Evolutionary conservation across 2,329 filamentous ascomycete species (phyloP), one percentile per base, ranked within the genome.

Genomic region (Paecilomyces formosus): DNA sequence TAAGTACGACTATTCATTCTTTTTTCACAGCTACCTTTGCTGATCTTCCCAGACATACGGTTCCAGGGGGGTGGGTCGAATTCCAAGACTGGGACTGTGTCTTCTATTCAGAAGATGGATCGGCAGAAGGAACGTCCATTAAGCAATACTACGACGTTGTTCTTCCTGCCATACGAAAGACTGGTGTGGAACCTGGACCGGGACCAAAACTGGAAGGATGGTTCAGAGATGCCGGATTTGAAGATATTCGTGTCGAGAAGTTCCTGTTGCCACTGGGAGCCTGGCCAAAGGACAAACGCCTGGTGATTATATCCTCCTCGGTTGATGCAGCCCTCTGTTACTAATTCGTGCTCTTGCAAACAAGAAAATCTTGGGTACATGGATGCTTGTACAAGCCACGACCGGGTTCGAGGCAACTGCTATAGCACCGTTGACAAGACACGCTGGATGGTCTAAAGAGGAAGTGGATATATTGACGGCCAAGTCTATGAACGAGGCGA

Each of bases 21-120:
- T 26, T 26, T 6, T 26, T 4, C 24, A 26, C 6, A 6, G 24
- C 12, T 52, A 24, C 22, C 15, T 8, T 24, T 24, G 11, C 50
- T 52, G 21, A 52, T 11, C 13, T 13, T 11, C 3, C 3, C 24
- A 52, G 50, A 11, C 83, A 58, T 53, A 60, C 65, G 13, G 68
- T 66, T 21, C 76, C 77, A 0, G 78, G 76, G 22, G 66, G 50
- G 26, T 52, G 50, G 50, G 50, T 78, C 13, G 78, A 81, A 52
- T 67, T 67, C 50, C 63, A 69, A 24, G 70, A 79, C 28, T 62
- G 70, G 54, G 74, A 75, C 55, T 35, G 60, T n/a, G 50, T 53
- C 8, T 31, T 52, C 51, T 66, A 61, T 53, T 68, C 68, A 1
- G 64, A 69, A 7, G 64, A 69, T 51, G 68, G 64, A 28, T 15